phyloP scores from a whole-genome alignment of 176 grass and related monocot species.

The Phragmites australis region DNA sequence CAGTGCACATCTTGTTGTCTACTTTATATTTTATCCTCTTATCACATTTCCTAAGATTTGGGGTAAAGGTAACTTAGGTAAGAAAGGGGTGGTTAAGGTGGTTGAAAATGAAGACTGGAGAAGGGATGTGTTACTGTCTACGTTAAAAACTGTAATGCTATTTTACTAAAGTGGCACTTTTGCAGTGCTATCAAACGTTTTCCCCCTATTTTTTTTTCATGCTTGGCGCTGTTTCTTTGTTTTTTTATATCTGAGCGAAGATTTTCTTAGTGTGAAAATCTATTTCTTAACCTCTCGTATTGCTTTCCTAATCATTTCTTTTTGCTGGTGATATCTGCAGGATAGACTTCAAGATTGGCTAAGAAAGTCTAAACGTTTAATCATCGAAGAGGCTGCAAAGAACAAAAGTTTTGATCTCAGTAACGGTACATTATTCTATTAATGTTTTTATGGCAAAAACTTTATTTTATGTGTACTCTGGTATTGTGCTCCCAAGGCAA shows the following conservation, averaged over 20 bases:
- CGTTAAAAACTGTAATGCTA: constrained; percentile 3
- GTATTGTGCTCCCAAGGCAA: neutral
- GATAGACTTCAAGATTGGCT: constrained; percentile 89
- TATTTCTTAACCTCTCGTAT: neutral
- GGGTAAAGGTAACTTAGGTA: neutral
- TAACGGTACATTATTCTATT: constrained; percentile 54
- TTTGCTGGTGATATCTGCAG: constrained; percentile 46
- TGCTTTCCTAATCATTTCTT: constrained; percentile 1
- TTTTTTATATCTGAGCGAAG: neutral
- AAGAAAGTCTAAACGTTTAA: constrained; percentile 62
- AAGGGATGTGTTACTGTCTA: neutral
- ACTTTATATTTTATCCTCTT: neutral
- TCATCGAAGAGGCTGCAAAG: constrained; percentile 79
- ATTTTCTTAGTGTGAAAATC: constrained; percentile 18
- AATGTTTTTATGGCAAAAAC: constrained; percentile 1
- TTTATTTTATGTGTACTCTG: neutral
- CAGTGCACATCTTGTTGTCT: neutral
- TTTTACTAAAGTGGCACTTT: neutral
- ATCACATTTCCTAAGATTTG: neutral
- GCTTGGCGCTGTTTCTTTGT: neutral
- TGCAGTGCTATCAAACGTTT: neutral
- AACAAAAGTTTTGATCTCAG: constrained; percentile 59
- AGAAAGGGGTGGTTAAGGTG: neutral
- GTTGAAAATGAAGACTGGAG: neutral
- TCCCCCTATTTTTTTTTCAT: constrained; percentile 10